Evolutionary conservation across 2,329 filamentous ascomycete species (phyloP), one percentile per base, ranked within the genome.

Genomic region (Hyphodiscus sp.): DNA sequence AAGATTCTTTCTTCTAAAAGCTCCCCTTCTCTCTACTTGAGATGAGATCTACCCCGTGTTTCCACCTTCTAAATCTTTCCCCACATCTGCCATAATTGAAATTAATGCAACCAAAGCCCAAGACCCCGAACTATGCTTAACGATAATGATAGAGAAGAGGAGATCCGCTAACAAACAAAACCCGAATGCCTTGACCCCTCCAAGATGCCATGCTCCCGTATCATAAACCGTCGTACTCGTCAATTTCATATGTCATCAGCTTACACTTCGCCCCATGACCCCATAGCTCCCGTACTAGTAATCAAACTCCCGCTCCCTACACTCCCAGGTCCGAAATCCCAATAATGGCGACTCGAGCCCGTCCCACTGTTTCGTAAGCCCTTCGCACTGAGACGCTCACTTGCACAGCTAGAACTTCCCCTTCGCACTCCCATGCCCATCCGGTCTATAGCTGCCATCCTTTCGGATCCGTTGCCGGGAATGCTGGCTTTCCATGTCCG

Each of bases 241-340:
- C 23, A 26, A 26, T 8, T 8, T 26, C 23, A 26, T 26, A 26
- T n/a, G 8, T 26, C 16, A 13, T 38, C 33, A 38, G 33, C 33
- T 38, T 57, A 86, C 23, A 87, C 80, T 71, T 92, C 89, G 10
- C 87, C 88, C 89, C 89, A 94, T 61, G 81, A 85, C 16, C 88
- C 88, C 76, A 87, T 82, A 9, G 80, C 81, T 1, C 83, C 85
- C 41, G 79, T 81, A 47, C 80, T 78, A 1, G 81, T 82, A 68
- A 88, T 81, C 57, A 85, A 76, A 59, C 85, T 88, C 2, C 86
- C 86, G 52, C 87, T 91, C 1, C 87, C 88, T 20, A 90, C 79
- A 50, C 60, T 62, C 84, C 91, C 6, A 83, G 87, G 23, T 10
- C 89, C 89, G 60, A 96, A 82, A 68, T 96, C 91, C 91, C 91